Evolutionary conservation across 495 filamentous ascomycete species (phyloP), one percentile per base, ranked within the genome.

Genomic region (Lophium mytilinum): DNA sequence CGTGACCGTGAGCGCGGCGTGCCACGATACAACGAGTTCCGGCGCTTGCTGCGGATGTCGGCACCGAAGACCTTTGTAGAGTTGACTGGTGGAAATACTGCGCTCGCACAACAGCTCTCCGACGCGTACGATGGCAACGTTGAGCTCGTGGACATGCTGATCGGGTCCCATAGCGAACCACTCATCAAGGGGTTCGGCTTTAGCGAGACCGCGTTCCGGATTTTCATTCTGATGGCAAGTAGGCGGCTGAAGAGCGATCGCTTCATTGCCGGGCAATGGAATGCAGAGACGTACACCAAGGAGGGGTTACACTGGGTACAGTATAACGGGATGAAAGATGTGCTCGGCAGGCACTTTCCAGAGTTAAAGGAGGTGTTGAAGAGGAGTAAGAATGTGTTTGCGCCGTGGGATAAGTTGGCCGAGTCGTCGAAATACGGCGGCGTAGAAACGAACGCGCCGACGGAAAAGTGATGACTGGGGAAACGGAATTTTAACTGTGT

Each of bases 1-100:
- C 69, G 74, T 11, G 74, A 76, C 60, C 69, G 74, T 37, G 73
- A 75, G 62, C 69, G 74, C 17, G 74, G 73, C 35, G 70, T 76
- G 21, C 74, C 74, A 6, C 67, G 74, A n/a, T 76, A 76, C 66
- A 70, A 69, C 65, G 39, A 52, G 9, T 76, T 76, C 72, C 68
- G 74, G 0, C 69, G 73, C 0, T 64, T 73, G 40, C 63, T 76
- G 42, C 74, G 68, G 37, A 60, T 76, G 21, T 24, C 52, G 0
- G 54, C 66, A 0, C 61, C 68, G 15, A 58, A 45, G 4, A 67
- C 64, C 6, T 76, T 74, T 41, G 50, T 63, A 9, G 66, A 68
- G 14, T 57, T 76, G 0, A 70, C 71, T 2, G 73, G 72, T 52
- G 67, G 67, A 17, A 63, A 74, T 57, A 19, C 24, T 1, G 21